Evolutionary conservation across 2,329 filamentous ascomycete genomes (phyloP), one percentile per base, ranked within the genome.

Genomic region (Alternaria tenuissima): DNA sequence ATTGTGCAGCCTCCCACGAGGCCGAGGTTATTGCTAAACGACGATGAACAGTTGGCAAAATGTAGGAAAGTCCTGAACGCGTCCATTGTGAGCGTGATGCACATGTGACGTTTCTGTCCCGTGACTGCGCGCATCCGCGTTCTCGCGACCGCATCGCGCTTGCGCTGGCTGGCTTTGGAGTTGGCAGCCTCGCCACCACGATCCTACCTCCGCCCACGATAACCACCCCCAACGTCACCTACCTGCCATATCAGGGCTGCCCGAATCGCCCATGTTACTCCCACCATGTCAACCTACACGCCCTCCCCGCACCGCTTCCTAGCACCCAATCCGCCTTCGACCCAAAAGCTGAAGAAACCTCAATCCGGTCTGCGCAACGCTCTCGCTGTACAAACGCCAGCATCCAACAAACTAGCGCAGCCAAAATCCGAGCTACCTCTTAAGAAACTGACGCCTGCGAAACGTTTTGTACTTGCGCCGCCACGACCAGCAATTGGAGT

Each of bases 281-380:
- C 32, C 38, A 61, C 38, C 22, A 76, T 76, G 74, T 67, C 74
- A 8, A 55, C 62, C 20, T 59, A 73, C 36, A 72, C 69, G 11
- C 75, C 73, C 55, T 76, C 74, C 57, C 74, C 75, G 55, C 73
- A 76, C 66, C 72, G 75, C 63, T 77, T 76, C 71, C 44, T 74
- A 63, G 67, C 70, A 11, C 66, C 64, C n/a, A 61, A 57, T 20
- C 46, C 66, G 16, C 59, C 57, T 14, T 56, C 67, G 3, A 61
- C 62, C 22, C 66, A 66, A 36, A 70, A 67, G 30, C 22, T 63
- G 1, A 69, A 63, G 22, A 75, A 72, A 47, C 69, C 70, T 11
- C 66, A 48, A 16, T 72, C 73, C 3, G 58, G 55, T 28, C 65
- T 75, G n/a, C 69, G 70, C 28, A 65, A 75, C 59, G 59, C 46